Percentiles rank a stretch among this genome's conserved stretches.
phyloP scores from a whole-genome alignment of 345 rosid genomes.

The Viola odorata region DNA sequence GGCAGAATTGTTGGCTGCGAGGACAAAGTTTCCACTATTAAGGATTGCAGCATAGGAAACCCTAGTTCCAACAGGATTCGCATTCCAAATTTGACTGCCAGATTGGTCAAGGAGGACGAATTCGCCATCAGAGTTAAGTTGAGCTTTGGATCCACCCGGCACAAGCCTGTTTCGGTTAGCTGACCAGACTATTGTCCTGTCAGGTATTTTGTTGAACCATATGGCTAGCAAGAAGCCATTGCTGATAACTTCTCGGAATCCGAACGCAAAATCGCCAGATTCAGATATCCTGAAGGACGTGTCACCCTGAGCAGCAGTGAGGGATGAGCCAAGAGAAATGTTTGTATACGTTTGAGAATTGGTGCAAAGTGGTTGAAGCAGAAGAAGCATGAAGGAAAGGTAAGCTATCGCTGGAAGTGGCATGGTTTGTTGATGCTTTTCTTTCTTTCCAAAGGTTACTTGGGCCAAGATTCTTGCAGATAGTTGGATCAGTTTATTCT shows the following conservation, averaged over 20 bases:
- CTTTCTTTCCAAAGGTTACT: slow-evolving; percentile 38
- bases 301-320: slow-evolving; percentile 19
- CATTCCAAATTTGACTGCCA: slow-evolving; percentile 28
- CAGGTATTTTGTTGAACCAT: slow-evolving; percentile 37
- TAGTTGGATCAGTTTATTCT: slow-evolving; percentile 24
- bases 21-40: slow-evolving; percentile 50
- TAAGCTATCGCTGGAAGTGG: background rate
- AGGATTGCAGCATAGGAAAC: slow-evolving; percentile 41
- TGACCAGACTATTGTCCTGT: slow-evolving; percentile 46
- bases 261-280: slow-evolving; percentile 49
- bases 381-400: too few relatives aligned
- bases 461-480: slow-evolving; percentile 39
- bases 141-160: slow-evolving; percentile 33
- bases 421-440: slow-evolving; percentile 20
- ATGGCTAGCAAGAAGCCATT: slow-evolving; percentile 31
- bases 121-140: slow-evolving; percentile 28
- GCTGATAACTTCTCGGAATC: slow-evolving; percentile 25
- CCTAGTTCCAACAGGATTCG: slow-evolving; percentile 5
- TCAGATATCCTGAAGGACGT: slow-evolving; percentile 33
- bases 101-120: slow-evolving; percentile 33
- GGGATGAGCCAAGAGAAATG: slow-evolving; percentile 20
- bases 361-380: slow-evolving; percentile 26
- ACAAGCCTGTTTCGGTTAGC: slow-evolving; percentile 30
- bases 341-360: slow-evolving; percentile 23
- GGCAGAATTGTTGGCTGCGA: slow-evolving; percentile 7